These are phyloP conservation scores for Dothistroma septosporum DNA, from an alignment of 2,329 filamentous ascomycete genomes.

Conservation along the genomic window DNA sequence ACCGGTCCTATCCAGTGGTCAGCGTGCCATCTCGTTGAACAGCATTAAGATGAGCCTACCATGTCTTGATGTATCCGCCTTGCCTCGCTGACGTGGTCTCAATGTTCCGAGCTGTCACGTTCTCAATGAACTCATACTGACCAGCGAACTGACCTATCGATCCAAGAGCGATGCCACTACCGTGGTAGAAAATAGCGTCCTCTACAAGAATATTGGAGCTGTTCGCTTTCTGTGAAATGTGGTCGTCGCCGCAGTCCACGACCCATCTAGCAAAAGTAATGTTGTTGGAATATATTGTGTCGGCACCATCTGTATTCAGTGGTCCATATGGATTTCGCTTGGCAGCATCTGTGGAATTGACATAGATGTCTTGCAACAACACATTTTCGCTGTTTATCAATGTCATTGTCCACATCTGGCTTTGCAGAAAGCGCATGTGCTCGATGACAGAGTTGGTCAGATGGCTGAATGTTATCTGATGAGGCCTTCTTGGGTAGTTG, in stretches of 20 bases:
- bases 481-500: constrained; percentile 50
- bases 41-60: constrained; percentile 25
- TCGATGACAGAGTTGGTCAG: constrained; percentile 48
- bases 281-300: constrained; percentile 52
- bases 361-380: constrained; percentile 49
- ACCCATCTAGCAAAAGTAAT: constrained; percentile 51
- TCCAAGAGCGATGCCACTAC: constrained; percentile 54
- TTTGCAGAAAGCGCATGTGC: constrained; percentile 51
- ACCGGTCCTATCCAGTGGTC: constrained; percentile 36
- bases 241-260: constrained; percentile 52
- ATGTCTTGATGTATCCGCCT: constrained; percentile 49
- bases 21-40: constrained; percentile 21
- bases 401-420: constrained; percentile 58
- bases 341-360: constrained; percentile 37
- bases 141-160: constrained; percentile 56
- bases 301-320: constrained; percentile 49
- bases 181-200: constrained; percentile 48
- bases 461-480: constrained; percentile 50
- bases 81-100: constrained; percentile 29
- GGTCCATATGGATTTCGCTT: constrained; percentile 37
- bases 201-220: constrained; percentile 52
- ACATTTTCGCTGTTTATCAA: constrained; percentile 48
- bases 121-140: constrained; percentile 48
- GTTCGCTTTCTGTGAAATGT: constrained; percentile 54
- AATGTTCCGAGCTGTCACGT: constrained; percentile 48